Base-by-base conservation (phyloP, 1,284 basidiomycete genomes). In the Filobasidium uniguttulatum region DNA sequence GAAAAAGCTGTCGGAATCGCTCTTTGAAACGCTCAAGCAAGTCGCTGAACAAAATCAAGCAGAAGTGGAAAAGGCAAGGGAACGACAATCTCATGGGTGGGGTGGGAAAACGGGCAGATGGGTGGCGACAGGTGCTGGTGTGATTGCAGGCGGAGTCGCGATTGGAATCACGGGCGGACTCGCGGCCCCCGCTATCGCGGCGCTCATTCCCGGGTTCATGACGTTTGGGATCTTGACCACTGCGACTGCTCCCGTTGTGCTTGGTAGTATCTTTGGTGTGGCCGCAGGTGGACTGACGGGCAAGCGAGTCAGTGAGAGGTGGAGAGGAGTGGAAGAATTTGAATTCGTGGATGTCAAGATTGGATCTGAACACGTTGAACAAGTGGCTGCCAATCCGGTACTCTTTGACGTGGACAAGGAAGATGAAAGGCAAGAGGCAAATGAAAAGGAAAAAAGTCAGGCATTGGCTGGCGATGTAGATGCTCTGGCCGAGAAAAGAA, bases 161-260 rank as follows among this genome's bases (percentile, higher is more conserved):
- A 67, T 76, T 30, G 75, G 75, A 5, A 59, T 76, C 4, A 76
- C 75, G 0, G 74, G 74, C 17, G 74, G 75, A 2, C 63, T 76
- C 1, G 74, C 74, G 0, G 74, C 74, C 8, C 74, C 74, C 0
- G 70, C 72, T 0, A 65, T 76, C 5, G 68, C 71, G 0, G 72
- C 72, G 0, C 55, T 74, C 5, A 63, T 75, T 2, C 71, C 72
- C 0, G 57, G 69, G 0, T 67, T 72, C 10, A 63, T 69, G 17
- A 51, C 62, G 0, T 64, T 71, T 4, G 67, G 67, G 1, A 55
- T 72, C 12, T 56, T 74, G 5, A 66, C 67, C 1, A 69, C 69
- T 1, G 64, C 65, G 0, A 65, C 70, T 0, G 72, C 73, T 2
- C 72, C 73, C 0, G 60, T 75, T 6, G 64, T 75, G 0, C 63